A percentile compares a stretch with the other conserved stretches of the same genome.
Conservation (phyloP, 2,329 filamentous ascomycete species). For the Fusarium sp. region DNA sequence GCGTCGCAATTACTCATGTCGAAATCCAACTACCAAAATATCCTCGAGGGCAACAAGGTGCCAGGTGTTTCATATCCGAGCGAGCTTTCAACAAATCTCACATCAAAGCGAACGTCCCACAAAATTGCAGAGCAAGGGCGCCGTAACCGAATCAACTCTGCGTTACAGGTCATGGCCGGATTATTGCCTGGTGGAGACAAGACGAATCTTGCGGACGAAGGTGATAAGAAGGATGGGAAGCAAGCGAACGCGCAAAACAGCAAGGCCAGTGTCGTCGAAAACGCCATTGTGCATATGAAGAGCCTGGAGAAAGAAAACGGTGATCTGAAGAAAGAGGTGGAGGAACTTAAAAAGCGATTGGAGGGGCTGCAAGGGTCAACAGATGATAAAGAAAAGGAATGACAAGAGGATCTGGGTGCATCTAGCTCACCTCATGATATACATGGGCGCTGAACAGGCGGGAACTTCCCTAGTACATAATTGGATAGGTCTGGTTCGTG, state of each 20-base stretch:
- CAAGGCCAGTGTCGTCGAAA: conserved; percentile 97
- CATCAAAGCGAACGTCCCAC: conserved; percentile 95
- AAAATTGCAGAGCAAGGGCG: conserved; percentile 98
- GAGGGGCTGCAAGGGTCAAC: conserved; percentile 42
- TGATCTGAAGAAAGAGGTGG: conserved; percentile 72
- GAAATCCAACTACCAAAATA: conserved; percentile 98
- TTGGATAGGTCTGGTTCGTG: conserved; percentile 27
- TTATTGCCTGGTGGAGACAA: conserved; percentile 75
- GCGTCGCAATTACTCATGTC: conserved; percentile 83
- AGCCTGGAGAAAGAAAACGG: conserved; percentile 80
- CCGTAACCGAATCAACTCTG: conserved; percentile 93
- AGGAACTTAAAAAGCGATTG: conserved; percentile 49
- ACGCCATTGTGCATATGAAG: conserved; percentile 95
- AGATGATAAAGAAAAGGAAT: conserved; percentile 19
- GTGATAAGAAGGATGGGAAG: conserved; percentile 62
- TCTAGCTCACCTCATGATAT: background rate
- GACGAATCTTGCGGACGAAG: conserved; percentile 56
- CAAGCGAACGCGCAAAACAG: conserved; percentile 74
- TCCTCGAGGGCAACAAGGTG: conserved; percentile 90
- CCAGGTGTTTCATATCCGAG: conserved; percentile 92
- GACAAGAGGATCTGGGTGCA: conserved; percentile 10
- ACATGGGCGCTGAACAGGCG: background rate
- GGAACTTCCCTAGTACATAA: conserved; percentile 13
- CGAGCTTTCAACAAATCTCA: conserved; percentile 91
- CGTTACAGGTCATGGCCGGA: conserved; percentile 89